Percentiles rank a stretch among this genome's conserved stretches.
These are phyloP conservation scores for Vitis cinerea DNA, from an alignment of 164 flowering plant species.

Conservation along the genomic window DNA sequence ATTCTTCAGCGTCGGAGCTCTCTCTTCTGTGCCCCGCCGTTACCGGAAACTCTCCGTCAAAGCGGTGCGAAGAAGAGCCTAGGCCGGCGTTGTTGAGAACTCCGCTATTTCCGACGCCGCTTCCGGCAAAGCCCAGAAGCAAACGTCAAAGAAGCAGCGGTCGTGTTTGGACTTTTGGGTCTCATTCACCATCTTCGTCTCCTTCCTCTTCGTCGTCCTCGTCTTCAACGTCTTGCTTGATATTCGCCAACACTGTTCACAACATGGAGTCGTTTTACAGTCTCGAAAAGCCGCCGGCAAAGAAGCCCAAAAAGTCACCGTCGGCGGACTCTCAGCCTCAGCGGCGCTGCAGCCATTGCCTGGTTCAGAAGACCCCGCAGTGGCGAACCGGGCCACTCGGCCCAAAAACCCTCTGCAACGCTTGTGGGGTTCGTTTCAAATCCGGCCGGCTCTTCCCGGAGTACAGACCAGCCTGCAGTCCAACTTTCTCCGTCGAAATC, in stretches of 20 bases:
- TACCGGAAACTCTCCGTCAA: not conserved
- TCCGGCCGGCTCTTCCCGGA: conserved; percentile 90
- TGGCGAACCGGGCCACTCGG: conserved; percentile 93
- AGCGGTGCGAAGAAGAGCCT: conserved; percentile 23
- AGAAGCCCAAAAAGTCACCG: conserved; percentile 36
- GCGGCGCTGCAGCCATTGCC: conserved; percentile 77
- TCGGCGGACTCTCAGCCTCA: conserved; percentile 13
- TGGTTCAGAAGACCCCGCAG: conserved; percentile 82
- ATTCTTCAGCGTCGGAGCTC: conserved; percentile 44
- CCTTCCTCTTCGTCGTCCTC: conserved; percentile 33
- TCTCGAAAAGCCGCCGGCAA: conserved; percentile 30
- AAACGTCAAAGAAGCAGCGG: conserved; percentile 40
- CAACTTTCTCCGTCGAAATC: conserved; percentile 60
- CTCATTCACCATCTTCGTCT: conserved; percentile 31
- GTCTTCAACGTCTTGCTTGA: conserved; percentile 19
- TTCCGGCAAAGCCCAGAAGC: conserved; percentile 61
- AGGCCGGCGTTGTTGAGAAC: not conserved
- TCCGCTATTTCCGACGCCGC: conserved; percentile 15
- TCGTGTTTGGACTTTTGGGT: conserved; percentile 33
- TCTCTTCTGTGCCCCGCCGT: conserved; percentile 29
- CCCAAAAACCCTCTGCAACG: conserved; percentile 85
- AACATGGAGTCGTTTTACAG: conserved; percentile 15
- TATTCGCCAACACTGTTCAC: conserved; percentile 11
- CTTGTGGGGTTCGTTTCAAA: conserved; percentile 89
- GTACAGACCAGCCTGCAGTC: conserved; percentile 88